phyloP scores from a whole-genome alignment of 75 land plant genomes.

The Selaginella moellendorffii region DNA sequence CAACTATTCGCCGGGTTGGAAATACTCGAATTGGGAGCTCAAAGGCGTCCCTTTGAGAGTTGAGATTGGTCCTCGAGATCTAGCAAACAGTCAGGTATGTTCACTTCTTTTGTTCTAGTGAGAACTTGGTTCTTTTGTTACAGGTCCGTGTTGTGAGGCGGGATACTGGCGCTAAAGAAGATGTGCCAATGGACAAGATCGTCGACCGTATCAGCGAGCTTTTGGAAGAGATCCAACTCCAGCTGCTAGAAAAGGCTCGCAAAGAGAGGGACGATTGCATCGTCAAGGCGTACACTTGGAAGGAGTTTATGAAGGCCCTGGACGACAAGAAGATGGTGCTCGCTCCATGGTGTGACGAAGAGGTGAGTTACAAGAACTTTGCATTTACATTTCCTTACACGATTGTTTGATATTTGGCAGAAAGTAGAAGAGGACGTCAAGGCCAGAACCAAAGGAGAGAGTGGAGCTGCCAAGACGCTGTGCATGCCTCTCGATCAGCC shows the following conservation, averaged over 20 bases:
- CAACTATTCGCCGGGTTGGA: conserved; percentile 98
- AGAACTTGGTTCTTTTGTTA: not conserved
- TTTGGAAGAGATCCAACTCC: conserved; percentile 53
- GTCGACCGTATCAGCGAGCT: conserved; percentile 34
- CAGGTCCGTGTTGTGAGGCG: conserved; percentile 88
- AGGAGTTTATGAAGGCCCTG: conserved; percentile 64
- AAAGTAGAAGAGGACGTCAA: conserved; percentile 95
- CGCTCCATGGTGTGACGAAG: conserved; percentile 99
- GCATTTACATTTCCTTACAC: not conserved
- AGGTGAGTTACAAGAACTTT: conserved; percentile 29
- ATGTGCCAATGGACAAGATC: conserved; percentile 43
- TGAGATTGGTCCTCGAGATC: conserved; percentile 93
- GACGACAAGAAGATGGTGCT: conserved; percentile 83
- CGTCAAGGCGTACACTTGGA: conserved; percentile 59
- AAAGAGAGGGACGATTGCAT: conserved; percentile 71
- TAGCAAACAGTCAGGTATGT: conserved; percentile 80
- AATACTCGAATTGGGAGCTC: conserved; percentile 95
- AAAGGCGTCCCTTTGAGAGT: conserved; percentile 93
- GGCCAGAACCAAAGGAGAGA: conserved; percentile 82
- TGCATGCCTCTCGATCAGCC: conserved; percentile 95
- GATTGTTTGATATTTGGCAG: conserved; percentile 21
- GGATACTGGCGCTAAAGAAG: conserved; percentile 56
- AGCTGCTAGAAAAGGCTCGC: conserved; percentile 57
- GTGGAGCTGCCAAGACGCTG: conserved; percentile 90
- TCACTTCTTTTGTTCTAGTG: not conserved